A percentile compares a stretch with the other conserved stretches of the same genome.
Conservation (phyloP, 2,329 filamentous ascomycete species). For the Scedosporium dehoogii region DNA sequence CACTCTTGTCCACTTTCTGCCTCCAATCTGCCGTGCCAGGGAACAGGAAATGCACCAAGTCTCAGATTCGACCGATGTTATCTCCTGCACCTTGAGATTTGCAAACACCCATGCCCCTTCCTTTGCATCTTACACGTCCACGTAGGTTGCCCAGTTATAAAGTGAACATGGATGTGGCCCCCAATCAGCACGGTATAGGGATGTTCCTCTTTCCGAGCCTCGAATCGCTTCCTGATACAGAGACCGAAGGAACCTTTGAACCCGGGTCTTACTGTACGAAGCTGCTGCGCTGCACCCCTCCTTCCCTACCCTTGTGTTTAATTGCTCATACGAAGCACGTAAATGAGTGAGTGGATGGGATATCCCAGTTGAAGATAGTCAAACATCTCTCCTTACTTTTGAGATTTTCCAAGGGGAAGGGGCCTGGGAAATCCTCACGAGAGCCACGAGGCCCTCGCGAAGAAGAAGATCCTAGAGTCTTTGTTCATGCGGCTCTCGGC, state of each 20-base stretch:
- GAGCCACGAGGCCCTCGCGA: background rate
- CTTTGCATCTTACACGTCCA: background rate
- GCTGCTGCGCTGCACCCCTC: background rate
- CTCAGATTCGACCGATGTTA: background rate
- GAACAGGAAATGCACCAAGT: background rate
- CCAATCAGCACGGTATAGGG: background rate
- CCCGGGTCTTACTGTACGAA: background rate
- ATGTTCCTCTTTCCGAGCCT: background rate
- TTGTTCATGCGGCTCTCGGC: background rate
- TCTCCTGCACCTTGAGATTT: background rate
- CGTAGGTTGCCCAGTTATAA: background rate
- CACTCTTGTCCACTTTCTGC: background rate
- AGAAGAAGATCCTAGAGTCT: background rate
- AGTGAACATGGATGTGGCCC: background rate
- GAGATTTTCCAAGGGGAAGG: background rate
- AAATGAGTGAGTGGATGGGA: too few species aligned
- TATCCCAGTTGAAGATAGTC: background rate
- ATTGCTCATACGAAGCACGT: background rate
- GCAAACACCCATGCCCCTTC: background rate
- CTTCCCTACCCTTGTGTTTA: background rate
- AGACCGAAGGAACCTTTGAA: background rate
- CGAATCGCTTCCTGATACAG: background rate
- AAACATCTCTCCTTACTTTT: background rate
- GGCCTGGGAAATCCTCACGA: background rate
- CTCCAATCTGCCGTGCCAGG: background rate